Conservation (phyloP, 2,329 filamentous ascomycete genomes). For the Talaromyces sp. region DNA sequence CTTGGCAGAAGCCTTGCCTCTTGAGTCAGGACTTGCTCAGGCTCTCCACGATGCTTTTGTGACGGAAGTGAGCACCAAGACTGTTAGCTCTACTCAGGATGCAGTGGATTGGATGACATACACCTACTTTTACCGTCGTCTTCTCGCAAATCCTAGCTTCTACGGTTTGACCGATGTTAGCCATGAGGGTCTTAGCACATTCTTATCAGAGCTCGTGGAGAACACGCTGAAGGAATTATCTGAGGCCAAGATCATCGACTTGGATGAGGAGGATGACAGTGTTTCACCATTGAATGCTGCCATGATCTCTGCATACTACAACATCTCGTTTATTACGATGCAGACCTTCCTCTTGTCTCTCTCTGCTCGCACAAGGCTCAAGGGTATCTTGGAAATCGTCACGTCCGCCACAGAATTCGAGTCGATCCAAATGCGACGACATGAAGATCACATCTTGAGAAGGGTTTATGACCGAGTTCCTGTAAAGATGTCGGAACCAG, state of each 20-base stretch:
- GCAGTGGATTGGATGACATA: slow-evolving; percentile 98
- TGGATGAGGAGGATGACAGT: slow-evolving; percentile 88
- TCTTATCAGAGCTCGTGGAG: slow-evolving; percentile 91
- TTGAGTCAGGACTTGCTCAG: slow-evolving; percentile 88
- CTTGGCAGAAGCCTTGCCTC: slow-evolving; percentile 87
- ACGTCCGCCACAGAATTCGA: slow-evolving; percentile 97
- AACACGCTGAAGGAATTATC: slow-evolving; percentile 82
- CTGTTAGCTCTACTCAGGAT: slow-evolving; percentile 91
- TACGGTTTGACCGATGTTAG: slow-evolving; percentile 85
- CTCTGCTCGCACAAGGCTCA: slow-evolving; percentile 83
- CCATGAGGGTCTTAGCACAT: slow-evolving; percentile 88
- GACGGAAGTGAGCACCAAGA: slow-evolving; percentile 92
- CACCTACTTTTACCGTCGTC: slow-evolving; percentile 93
- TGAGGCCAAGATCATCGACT: slow-evolving; percentile 91
- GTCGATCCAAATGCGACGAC: slow-evolving; percentile 84
- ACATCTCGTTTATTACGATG: slow-evolving; percentile 99
- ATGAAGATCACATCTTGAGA: slow-evolving; percentile 81
- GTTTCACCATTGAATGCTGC: slow-evolving; percentile 88
- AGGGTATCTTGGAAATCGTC: slow-evolving; percentile 93
- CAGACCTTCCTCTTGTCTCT: slow-evolving; percentile 94
- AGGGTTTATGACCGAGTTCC: slow-evolving; percentile 92
- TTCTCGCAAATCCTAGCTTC: slow-evolving; percentile 93
- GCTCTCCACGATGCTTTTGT: slow-evolving; percentile 96
- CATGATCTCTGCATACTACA: slow-evolving; percentile 99
- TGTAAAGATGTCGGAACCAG: slow-evolving; percentile 85